Conservation (phyloP, 768 basidiomycete species). For the Fomitopsis pulvina region DNA sequence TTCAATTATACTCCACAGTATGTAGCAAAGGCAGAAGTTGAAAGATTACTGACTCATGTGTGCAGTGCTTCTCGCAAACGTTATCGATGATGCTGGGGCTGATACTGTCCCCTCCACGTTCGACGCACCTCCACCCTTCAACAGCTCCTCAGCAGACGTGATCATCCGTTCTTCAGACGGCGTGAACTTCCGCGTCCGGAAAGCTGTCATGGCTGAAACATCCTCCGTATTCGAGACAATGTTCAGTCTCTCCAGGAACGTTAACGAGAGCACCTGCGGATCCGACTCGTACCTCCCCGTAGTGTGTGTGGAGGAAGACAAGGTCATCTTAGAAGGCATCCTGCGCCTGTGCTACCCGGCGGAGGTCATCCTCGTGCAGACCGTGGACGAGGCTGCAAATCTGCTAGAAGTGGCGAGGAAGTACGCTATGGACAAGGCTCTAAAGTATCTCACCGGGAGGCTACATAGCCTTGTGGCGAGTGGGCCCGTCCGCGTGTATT, state of each 20-base stretch:
- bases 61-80: no score
- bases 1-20: no score
- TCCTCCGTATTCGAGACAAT: conserved; percentile 56
- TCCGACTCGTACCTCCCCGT: not conserved
- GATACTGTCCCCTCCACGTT: no score
- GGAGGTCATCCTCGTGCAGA: not conserved
- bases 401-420: conserved; percentile 15
- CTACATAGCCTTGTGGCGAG: not conserved
- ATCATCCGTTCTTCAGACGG: conserved; percentile 48
- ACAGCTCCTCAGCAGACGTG: conserved; percentile 24
- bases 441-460: not conserved
- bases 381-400: not conserved
- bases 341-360: conserved; percentile 16
- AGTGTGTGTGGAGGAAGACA: conserved; percentile 13
- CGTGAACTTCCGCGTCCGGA: conserved; percentile 46
- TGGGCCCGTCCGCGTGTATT: not conserved
- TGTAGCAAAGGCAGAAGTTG: no score
- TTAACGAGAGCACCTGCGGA: not conserved
- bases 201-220: conserved; percentile 44
- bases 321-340: conserved; percentile 9
- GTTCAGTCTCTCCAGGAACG: conserved; percentile 43
- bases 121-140: conserved; percentile 4
- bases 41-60: no score
- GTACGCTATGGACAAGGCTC: conserved; percentile 10
- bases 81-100: no score